phyloP scores from a whole-genome alignment of 441 rosid genomes.

The Hypseocharis bilobata region DNA sequence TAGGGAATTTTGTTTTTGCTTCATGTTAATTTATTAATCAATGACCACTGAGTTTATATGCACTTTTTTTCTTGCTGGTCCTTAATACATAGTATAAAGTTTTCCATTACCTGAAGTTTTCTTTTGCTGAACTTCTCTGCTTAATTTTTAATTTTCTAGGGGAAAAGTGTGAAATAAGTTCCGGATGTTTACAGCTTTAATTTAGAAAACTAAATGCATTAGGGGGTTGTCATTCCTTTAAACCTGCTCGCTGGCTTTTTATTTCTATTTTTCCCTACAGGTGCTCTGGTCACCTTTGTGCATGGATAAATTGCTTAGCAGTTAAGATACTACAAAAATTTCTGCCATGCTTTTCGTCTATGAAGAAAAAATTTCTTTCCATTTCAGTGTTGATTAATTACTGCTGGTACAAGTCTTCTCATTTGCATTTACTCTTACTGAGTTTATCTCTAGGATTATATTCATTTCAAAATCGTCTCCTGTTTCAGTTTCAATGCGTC shows the following conservation, averaged over 20 bases:
- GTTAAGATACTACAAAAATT: background rate
- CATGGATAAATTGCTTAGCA: background rate
- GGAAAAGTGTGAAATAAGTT: background rate
- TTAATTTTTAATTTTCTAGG: background rate
- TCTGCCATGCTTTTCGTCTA: slow-evolving; percentile 3
- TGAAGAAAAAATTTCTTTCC: slow-evolving; percentile 2
- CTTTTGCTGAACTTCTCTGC: background rate
- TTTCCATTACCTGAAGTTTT: too few species aligned
- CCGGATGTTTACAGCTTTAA: background rate
- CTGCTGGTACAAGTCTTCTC: background rate
- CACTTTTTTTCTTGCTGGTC: too few species aligned
- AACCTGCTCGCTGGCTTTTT: background rate
- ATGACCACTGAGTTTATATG: background rate
- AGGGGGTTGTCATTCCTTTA: background rate
- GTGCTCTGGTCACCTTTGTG: background rate
- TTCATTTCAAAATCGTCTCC: background rate
- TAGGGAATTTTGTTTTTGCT: background rate
- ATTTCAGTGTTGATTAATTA: slow-evolving; percentile 10
- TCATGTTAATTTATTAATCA: background rate
- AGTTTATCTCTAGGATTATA: background rate
- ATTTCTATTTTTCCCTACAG: background rate
- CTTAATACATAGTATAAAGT: too few species aligned
- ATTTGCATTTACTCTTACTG: background rate
- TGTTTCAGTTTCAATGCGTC: slow-evolving; percentile 2
- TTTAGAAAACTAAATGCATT: background rate